A percentile compares a stretch with the other conserved stretches of the same genome.
Evolutionary conservation across 768 basidiomycete species (phyloP).

Genomic region (Rubroboletus pulcherrimus): DNA sequence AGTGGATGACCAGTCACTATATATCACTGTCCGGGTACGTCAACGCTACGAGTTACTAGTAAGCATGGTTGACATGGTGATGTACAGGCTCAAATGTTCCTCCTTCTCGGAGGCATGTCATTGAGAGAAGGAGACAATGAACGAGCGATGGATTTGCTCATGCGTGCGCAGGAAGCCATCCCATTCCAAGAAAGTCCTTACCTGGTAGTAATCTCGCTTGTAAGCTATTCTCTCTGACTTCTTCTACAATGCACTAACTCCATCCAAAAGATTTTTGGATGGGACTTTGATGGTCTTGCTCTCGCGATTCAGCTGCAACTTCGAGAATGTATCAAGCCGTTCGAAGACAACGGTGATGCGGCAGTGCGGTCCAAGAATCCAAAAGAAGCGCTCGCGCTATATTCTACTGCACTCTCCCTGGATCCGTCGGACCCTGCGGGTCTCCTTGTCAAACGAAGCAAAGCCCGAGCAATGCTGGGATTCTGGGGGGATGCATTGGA

Average conservation of each 20-base stretch:
- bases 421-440: neutral
- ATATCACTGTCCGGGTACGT: constrained; percentile 3
- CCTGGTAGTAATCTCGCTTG: constrained; percentile 6
- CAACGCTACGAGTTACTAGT: rapidly evolving
- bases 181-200: neutral
- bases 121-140: neutral
- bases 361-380: neutral
- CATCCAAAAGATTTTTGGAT: constrained; percentile 5
- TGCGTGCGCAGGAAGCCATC: neutral
- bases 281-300: constrained; percentile 7
- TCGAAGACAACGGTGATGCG: neutral
- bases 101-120: neutral
- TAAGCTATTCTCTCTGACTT: neutral
- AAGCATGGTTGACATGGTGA: neutral
- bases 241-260: neutral
- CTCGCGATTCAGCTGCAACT: neutral
- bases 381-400: neutral
- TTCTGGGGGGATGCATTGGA: constrained; percentile 10
- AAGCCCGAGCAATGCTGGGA: neutral
- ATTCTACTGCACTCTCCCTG: constrained; percentile 4
- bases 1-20: neutral
- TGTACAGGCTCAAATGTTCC: constrained; percentile 7
- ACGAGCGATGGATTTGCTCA: neutral
- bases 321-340: neutral
- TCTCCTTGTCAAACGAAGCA: constrained; percentile 10